Percentiles rank a stretch among this genome's conserved stretches.
Evolutionary conservation across 805 yeast genomes (phyloP).

Genomic region (Wickerhamomyces silvicola): DNA sequence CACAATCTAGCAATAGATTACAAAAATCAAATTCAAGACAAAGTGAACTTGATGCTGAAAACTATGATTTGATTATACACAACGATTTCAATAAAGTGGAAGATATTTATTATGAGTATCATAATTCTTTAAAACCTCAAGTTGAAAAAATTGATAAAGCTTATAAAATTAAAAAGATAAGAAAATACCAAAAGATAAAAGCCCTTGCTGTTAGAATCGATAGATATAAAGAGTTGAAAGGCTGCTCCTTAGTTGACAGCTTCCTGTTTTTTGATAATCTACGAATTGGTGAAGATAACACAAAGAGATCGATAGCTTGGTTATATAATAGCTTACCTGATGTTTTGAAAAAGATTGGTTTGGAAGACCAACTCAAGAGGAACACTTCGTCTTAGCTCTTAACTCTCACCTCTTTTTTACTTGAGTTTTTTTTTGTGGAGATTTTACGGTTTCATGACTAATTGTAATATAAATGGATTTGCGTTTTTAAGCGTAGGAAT

Average conservation of each 20-base stretch:
- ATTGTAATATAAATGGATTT: no score
- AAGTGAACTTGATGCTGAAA: conserved; percentile 22
- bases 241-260: conserved; percentile 22
- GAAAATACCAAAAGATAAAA: conserved; percentile 31
- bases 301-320: conserved; percentile 30
- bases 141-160: conserved; percentile 28
- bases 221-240: conserved; percentile 24
- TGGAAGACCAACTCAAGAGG: conserved; percentile 23
- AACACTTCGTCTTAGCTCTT: conserved; percentile 2
- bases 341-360: conserved; percentile 21
- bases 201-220: conserved; percentile 30
- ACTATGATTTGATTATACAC: conserved; percentile 25
- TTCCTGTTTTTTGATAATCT: conserved; percentile 26
- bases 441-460: conserved; percentile 9
- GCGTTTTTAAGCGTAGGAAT: neutral
- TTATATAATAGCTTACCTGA: conserved; percentile 29
- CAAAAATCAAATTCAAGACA: conserved; percentile 18
- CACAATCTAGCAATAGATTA: conserved; percentile 13
- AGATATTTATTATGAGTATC: conserved; percentile 27
- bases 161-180: conserved; percentile 28
- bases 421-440: conserved; percentile 4
- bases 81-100: conserved; percentile 26
- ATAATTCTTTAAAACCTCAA: conserved; percentile 25
- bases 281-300: conserved; percentile 24
- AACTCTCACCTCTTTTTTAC: neutral